Conservation (phyloP, 331 rosid genomes). For the Malus hybrid region DNA sequence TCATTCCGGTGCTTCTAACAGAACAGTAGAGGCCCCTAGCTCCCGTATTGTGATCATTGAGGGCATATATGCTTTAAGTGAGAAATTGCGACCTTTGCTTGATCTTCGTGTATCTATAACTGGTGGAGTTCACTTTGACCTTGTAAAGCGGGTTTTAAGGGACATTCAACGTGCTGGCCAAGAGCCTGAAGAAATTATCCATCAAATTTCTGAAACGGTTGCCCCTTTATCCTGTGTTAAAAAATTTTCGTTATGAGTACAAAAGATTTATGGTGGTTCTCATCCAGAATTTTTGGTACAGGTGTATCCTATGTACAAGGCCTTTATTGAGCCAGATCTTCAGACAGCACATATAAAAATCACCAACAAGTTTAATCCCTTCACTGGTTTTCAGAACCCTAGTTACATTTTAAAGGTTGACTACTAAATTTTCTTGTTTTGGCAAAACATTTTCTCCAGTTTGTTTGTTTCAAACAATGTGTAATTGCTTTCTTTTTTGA, state of each 20-base stretch:
- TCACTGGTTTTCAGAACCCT: conserved; percentile 95
- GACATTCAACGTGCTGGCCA: conserved; percentile 97
- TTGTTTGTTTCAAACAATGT: neutral
- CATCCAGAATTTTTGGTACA: conserved; percentile 17
- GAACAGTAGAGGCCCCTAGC: conserved; percentile 82
- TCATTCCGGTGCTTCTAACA: conserved; percentile 32
- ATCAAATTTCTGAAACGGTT: conserved; percentile 98
- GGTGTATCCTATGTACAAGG: conserved; percentile 99
- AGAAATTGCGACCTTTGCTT: conserved; percentile 74
- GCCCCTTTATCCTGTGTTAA: conserved; percentile 30
- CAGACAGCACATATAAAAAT: conserved; percentile 94
- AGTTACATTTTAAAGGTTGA: conserved; percentile 83
- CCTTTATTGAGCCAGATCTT: conserved; percentile 98
- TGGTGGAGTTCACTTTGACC: conserved; percentile 98
- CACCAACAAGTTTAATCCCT: conserved; percentile 90
- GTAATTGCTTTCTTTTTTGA: neutral
- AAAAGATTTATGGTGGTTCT: conserved; percentile 18
- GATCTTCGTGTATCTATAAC: conserved; percentile 98
- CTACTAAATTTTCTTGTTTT: neutral
- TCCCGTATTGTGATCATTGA: conserved; percentile 82
- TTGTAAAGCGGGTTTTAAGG: conserved; percentile 94
- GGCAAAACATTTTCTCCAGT: neutral
- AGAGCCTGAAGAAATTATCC: conserved; percentile 97
- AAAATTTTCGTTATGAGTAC: neutral
- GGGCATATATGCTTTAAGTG: conserved; percentile 95